A percentile compares a stretch with the other conserved stretches of the same genome.
Conservation (phyloP, 2,329 filamentous ascomycete species). For the Furcasterigmium furcatum region DNA sequence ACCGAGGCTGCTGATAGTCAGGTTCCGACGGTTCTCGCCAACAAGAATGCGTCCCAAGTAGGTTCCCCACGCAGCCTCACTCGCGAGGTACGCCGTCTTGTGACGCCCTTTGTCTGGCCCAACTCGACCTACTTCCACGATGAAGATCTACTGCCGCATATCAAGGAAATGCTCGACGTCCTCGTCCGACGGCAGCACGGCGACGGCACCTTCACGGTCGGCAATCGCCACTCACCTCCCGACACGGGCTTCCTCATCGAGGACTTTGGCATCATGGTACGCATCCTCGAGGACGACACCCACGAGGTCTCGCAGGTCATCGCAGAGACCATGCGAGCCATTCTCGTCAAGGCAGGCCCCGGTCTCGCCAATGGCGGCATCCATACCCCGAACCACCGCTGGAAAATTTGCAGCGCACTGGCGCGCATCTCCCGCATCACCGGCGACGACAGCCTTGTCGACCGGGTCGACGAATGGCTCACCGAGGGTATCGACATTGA, state of each 20-base stretch:
- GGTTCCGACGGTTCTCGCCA: slow-evolving; percentile 8
- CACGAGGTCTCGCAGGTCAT: slow-evolving; percentile 7
- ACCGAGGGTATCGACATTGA: slow-evolving; percentile 15
- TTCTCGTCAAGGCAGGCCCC: slow-evolving; percentile 12
- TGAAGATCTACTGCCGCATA: slow-evolving; percentile 9
- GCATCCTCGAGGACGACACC: slow-evolving; percentile 12
- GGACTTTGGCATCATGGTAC: slow-evolving; percentile 15
- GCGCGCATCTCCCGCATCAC: slow-evolving; percentile 13
- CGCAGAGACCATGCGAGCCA: slow-evolving; percentile 10
- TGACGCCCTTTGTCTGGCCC: slow-evolving; percentile 14
- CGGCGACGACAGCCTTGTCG: slow-evolving; percentile 9
- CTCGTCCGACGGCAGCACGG: slow-evolving; percentile 9
- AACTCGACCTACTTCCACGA: slow-evolving; percentile 13
- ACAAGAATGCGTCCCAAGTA: slow-evolving; percentile 5
- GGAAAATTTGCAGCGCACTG: slow-evolving; percentile 14
- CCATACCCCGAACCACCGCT: slow-evolving; percentile 15
- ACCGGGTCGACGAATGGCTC: slow-evolving; percentile 13
- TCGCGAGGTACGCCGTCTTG: slow-evolving; percentile 11
- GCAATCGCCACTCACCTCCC: slow-evolving; percentile 15
- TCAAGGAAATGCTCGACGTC: slow-evolving; percentile 14
- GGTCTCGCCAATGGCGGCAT: slow-evolving; percentile 13
- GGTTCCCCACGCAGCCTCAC: slow-evolving; percentile 11
- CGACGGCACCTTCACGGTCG: slow-evolving; percentile 13
- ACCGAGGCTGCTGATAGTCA: slow-evolving; percentile 12
- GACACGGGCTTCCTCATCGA: slow-evolving; percentile 16